Evolutionary conservation across 164 flowering plant genomes (phyloP).

Genomic region (Aristolochia contorta): DNA sequence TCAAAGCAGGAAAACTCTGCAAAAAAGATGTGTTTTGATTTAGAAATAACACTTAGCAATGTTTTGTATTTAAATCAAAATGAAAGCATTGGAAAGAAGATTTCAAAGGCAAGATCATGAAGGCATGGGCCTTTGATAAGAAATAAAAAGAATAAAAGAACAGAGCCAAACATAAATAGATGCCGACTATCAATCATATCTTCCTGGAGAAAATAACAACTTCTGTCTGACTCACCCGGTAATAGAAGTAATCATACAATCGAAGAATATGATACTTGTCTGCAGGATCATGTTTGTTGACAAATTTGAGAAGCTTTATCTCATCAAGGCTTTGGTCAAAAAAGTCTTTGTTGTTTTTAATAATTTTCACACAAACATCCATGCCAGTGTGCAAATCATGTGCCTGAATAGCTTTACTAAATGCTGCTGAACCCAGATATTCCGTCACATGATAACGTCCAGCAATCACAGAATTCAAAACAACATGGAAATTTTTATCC

Average conservation of each 20-base stretch:
- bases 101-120: too few species aligned
- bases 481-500: slow-evolving; percentile 97
- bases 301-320: slow-evolving; percentile 95
- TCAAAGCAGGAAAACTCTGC: too few species aligned
- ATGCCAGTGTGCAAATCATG: slow-evolving; percentile 97
- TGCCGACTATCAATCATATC: slow-evolving; percentile 1
- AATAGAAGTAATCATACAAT: slow-evolving; percentile 92
- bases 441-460: slow-evolving; percentile 99
- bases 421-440: slow-evolving; percentile 99
- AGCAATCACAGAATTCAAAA: slow-evolving; percentile 89
- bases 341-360: slow-evolving; percentile 97
- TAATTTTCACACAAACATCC: slow-evolving; percentile 98
- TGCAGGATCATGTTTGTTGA: slow-evolving; percentile 95
- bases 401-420: slow-evolving; percentile 98
- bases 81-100: too few species aligned
- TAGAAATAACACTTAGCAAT: too few species aligned
- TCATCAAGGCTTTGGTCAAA: slow-evolving; percentile 99
- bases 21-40: too few species aligned
- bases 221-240: slow-evolving; percentile 53
- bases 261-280: slow-evolving; percentile 94
- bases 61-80: too few species aligned
- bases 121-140: too few species aligned
- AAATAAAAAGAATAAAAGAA: not conserved
- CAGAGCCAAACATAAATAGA: not conserved
- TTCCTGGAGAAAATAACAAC: not conserved